These are phyloP conservation scores for Coniochaeta hoffmannii DNA, from an alignment of 2,329 filamentous ascomycete species.

Conservation along the genomic window DNA sequence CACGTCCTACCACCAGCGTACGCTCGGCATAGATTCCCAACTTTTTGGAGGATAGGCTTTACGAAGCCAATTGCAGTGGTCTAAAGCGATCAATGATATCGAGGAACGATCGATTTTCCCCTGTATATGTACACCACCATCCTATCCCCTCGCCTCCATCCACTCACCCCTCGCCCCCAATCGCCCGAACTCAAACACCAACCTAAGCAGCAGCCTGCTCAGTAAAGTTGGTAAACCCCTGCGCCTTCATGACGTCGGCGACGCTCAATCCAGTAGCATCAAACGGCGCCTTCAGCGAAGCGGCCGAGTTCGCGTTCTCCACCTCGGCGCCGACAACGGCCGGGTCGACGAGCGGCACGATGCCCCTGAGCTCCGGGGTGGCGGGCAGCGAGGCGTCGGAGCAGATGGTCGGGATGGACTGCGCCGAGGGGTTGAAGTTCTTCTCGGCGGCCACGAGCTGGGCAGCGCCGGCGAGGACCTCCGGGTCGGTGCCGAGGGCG, in stretches of 20 bases:
- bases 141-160: neutral
- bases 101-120: no score
- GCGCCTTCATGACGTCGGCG: slow-evolving; percentile 53
- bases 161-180: neutral
- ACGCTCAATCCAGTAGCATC: slow-evolving; percentile 55
- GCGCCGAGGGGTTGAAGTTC: slow-evolving; percentile 64
- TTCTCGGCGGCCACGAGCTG: slow-evolving; percentile 61
- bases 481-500: slow-evolving; percentile 50
- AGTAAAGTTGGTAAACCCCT: slow-evolving; percentile 58
- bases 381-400: slow-evolving; percentile 54
- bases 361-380: slow-evolving; percentile 54
- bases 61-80: no score
- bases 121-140: neutral
- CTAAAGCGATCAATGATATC: no score
- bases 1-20: no score
- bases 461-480: slow-evolving; percentile 53
- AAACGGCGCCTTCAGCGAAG: slow-evolving; percentile 46
- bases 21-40: no score
- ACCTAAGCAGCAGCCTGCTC: slow-evolving; percentile 9
- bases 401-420: slow-evolving; percentile 55
- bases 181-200: neutral
- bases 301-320: slow-evolving; percentile 52
- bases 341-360: slow-evolving; percentile 61
- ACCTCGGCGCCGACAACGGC: slow-evolving; percentile 46
- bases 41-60: no score